Percentiles rank a stretch among this genome's conserved stretches.
phyloP scores from a whole-genome alignment of 768 basidiomycete genomes.

The Fomitopsis serialis region DNA sequence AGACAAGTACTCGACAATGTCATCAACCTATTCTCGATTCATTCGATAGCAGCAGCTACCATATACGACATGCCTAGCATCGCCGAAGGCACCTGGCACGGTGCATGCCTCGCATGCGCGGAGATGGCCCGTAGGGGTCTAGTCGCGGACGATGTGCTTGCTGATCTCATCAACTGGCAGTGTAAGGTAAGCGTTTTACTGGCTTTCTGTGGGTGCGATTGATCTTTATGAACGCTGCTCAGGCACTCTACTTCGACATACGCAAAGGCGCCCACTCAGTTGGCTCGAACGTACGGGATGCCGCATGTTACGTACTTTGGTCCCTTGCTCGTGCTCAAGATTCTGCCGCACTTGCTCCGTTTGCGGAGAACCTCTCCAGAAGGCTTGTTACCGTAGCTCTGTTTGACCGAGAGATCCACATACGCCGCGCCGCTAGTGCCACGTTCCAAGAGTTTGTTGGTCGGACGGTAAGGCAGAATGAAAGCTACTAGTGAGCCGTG shows the following conservation, averaged over 20 bases:
- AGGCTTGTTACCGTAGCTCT: constrained; percentile 74
- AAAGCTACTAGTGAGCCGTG: background rate
- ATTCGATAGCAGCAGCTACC: constrained; percentile 57
- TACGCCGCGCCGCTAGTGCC: constrained; percentile 93
- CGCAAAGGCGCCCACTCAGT: constrained; percentile 90
- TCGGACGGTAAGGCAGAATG: constrained; percentile 54
- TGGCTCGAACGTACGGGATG: constrained; percentile 91
- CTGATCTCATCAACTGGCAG: constrained; percentile 70
- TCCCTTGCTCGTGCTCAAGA: constrained; percentile 81
- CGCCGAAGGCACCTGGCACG: constrained; percentile 93
- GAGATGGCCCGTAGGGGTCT: constrained; percentile 86
- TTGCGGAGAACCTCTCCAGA: constrained; percentile 61
- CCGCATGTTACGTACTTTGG: constrained; percentile 93
- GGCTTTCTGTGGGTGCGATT: background rate
- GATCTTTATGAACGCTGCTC: background rate
- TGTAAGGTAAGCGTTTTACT: constrained; percentile 49
- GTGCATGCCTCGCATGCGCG: constrained; percentile 86
- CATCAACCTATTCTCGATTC: constrained; percentile 70
- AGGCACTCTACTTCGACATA: constrained; percentile 92
- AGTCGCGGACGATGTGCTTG: constrained; percentile 50
- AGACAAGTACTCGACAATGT: constrained; percentile 81
- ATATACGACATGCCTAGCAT: constrained; percentile 69
- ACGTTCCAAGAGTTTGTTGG: constrained; percentile 98
- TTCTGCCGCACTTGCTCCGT: constrained; percentile 48
- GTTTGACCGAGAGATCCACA: constrained; percentile 92